phyloP scores from a whole-genome alignment of 2,329 filamentous ascomycete genomes.

The Passalora sequoiae region DNA sequence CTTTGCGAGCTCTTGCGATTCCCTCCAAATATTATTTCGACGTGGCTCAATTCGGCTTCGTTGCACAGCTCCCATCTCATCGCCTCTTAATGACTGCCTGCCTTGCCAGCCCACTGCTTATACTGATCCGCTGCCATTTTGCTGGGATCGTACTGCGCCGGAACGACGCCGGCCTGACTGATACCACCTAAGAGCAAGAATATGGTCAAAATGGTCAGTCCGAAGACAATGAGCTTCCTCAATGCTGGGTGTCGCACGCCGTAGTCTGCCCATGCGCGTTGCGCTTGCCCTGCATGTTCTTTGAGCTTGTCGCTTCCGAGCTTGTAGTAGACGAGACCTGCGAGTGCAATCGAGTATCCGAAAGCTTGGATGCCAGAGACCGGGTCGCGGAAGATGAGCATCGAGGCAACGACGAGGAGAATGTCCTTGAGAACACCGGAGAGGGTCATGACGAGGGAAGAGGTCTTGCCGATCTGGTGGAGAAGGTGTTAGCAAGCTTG shows the following conservation, averaged over 20 bases:
- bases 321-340: conserved; percentile 80
- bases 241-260: conserved; percentile 69
- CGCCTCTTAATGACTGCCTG: too few relatives aligned
- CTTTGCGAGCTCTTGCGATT: too few relatives aligned
- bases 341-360: conserved; percentile 74
- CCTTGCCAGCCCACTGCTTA: conserved; percentile 17
- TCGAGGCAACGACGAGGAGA: conserved; percentile 71
- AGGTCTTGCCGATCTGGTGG: conserved; percentile 75
- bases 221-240: conserved; percentile 71
- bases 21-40: too few relatives aligned
- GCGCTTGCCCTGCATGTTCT: conserved; percentile 66
- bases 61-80: too few relatives aligned
- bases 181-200: conserved; percentile 62
- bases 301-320: conserved; percentile 77
- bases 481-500: too few relatives aligned
- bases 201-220: conserved; percentile 56
- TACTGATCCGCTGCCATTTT: conserved; percentile 13
- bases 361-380: conserved; percentile 74
- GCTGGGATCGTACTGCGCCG: conserved; percentile 23
- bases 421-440: conserved; percentile 87
- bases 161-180: conserved; percentile 26
- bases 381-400: conserved; percentile 74
- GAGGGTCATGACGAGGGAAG: conserved; percentile 77
- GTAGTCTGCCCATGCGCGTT: conserved; percentile 80
- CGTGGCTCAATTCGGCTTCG: too few relatives aligned